Conservation (phyloP, 345 rosid species). For the Erodium maritimum region DNA sequence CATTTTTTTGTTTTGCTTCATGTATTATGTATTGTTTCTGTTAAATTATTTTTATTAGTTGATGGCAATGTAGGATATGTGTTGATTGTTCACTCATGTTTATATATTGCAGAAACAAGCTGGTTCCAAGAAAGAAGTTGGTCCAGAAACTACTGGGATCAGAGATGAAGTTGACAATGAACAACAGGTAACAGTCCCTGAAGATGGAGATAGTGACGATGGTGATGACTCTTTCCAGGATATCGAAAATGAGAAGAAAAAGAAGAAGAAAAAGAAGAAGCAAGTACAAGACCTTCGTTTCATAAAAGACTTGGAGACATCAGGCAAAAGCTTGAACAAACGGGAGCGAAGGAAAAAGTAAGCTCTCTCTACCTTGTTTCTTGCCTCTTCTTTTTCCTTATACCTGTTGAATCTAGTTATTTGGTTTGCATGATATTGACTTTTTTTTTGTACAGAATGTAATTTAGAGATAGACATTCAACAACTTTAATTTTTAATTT, state of each 20-base stretch:
- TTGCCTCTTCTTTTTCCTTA: background rate
- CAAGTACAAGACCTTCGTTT: conserved; percentile 60
- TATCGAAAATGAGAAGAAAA: conserved; percentile 29
- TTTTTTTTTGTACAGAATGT: background rate
- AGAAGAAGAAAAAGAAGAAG: conserved; percentile 59
- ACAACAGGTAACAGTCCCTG: background rate
- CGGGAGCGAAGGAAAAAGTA: conserved; percentile 65
- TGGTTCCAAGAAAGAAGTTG: no score
- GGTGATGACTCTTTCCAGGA: conserved; percentile 9
- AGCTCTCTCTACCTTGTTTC: background rate
- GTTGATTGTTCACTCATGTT: no score
- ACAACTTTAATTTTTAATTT: background rate
- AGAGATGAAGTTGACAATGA: no score
- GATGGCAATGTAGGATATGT: no score
- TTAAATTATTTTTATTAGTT: no score
- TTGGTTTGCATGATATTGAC: background rate
- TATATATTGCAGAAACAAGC: no score
- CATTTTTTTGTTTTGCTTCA: no score
- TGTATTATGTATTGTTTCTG: no score
- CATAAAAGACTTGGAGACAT: conserved; percentile 22
- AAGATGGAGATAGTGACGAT: conserved; percentile 13
- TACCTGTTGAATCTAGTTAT: background rate
- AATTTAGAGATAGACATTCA: background rate
- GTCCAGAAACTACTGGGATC: no score
- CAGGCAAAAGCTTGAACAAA: conserved; percentile 31